These are phyloP conservation scores for Penicillium chermesinum DNA, from an alignment of 495 filamentous ascomycete species.

Conservation along the genomic window DNA sequence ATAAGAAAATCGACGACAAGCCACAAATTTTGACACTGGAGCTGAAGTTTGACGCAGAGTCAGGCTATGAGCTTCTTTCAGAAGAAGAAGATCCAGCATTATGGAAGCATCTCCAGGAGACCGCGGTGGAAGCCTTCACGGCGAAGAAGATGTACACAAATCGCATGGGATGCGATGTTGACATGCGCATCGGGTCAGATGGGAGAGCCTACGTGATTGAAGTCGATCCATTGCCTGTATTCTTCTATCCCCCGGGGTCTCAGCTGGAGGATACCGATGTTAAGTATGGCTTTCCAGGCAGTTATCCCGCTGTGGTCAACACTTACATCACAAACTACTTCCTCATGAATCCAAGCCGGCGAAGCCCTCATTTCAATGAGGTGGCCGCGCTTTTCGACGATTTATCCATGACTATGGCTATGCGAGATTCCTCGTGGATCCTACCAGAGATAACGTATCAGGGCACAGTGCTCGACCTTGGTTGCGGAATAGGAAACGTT, in stretches of 20 bases:
- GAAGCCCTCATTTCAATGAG: not conserved
- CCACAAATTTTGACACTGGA: slow-evolving; percentile 7
- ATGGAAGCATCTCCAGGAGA: slow-evolving; percentile 7
- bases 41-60: slow-evolving; percentile 8
- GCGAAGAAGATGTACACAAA: slow-evolving; percentile 6
- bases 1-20: not conserved
- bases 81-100: slow-evolving; percentile 4
- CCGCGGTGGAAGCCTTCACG: slow-evolving; percentile 12
- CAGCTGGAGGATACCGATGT: slow-evolving; percentile 9
- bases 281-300: slow-evolving; percentile 6
- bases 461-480: slow-evolving; percentile 10
- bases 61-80: slow-evolving; percentile 5
- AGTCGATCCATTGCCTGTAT: slow-evolving; percentile 11
- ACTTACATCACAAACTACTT: slow-evolving; percentile 15
- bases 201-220: slow-evolving; percentile 9
- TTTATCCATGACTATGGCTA: not conserved
- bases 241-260: slow-evolving; percentile 6
- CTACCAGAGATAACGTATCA: not conserved
- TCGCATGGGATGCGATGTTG: slow-evolving; percentile 16
- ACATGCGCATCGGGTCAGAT: slow-evolving; percentile 8
- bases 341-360: not conserved
- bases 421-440: not conserved
- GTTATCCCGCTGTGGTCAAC: slow-evolving; percentile 9
- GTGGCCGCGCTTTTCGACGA: slow-evolving; percentile 1
- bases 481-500: slow-evolving; percentile 6